Evolutionary conservation across 768 basidiomycete species (phyloP), one percentile per base, ranked within the genome.

Genomic region (Russula griseocarnosa): DNA sequence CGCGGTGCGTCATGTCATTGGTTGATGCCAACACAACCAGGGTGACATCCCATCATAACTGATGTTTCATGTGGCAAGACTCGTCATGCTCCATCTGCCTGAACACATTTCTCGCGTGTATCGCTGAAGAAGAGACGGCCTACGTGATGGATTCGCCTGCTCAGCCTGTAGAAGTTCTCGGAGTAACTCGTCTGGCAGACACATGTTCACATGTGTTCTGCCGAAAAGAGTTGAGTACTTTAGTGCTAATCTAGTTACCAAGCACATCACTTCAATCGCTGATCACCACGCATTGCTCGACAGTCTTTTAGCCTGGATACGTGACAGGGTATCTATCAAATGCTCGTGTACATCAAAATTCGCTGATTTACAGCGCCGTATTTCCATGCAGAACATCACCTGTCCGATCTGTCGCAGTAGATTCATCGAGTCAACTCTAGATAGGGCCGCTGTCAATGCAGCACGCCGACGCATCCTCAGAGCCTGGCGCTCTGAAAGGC

Each of bases 121-220:
- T 92, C 26, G 82, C 88, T 1, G 87, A 92, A 67, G 88, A 90
- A 71, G 90, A 93, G 73, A 80, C 80, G 56, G 87, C 88, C 0
- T 69, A 76, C 26, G 90, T 79, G 8, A 87, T 92, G 86, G 89
- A 92, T 69, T 88, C 89, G 1, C 88, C 90, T 5, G 87, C 89
- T 10, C 81, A 87, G 65, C 81, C 88, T 18, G 67, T 78, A n/a
- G 86, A 90, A 66, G 80, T 84, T 42, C 73, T 88, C 1, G 91
- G 91, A 3, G 83, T 92, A 24, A 89, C 88, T 24, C 81, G 77
- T 67, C 74, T 93, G 26, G 55, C 40, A 14, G 49, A 72, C 50
- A 73, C 73, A 1, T 79, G 78, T 63, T 72, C 74, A 4, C 90
- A 93, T 71, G 69, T 87, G n/a, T 92, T 92, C 70, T 92, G 90